Evolutionary conservation across 2,329 filamentous ascomycete species (phyloP).

Genomic region (Macroventuria anomochaeta): DNA sequence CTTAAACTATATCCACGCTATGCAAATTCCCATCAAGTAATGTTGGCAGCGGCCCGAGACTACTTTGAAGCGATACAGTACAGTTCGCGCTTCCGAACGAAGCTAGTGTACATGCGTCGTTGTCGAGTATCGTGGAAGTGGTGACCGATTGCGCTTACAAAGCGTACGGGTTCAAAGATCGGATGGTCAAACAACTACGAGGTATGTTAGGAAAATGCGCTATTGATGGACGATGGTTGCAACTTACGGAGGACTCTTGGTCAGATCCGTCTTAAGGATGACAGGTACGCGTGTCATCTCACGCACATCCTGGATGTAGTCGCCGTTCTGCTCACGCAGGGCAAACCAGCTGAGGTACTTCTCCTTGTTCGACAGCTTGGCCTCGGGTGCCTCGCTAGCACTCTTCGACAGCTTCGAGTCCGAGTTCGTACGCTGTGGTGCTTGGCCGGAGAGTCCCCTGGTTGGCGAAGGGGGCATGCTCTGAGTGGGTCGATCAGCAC

Average conservation of each 20-base stretch:
- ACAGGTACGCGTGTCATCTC: conserved; percentile 99
- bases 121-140: conserved; percentile 2
- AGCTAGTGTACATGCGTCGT: not conserved
- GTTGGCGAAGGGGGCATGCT: conserved; percentile 92
- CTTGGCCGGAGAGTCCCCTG: conserved; percentile 71
- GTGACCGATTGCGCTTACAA: conserved; percentile 43
- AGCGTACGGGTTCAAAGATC: conserved; percentile 81
- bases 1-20: conserved; percentile 39
- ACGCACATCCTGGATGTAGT: conserved; percentile 97
- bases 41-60: conserved; percentile 22
- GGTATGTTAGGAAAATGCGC: conserved; percentile 22
- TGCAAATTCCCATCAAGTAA: conserved; percentile 45
- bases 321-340: conserved; percentile 87
- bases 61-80: not conserved
- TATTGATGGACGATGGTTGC: not conserved
- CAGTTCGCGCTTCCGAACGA: conserved; percentile 2
- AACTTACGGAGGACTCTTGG: conserved; percentile 99
- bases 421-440: conserved; percentile 85
- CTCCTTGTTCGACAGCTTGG: conserved; percentile 88
- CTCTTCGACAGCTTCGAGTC: conserved; percentile 85
- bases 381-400: conserved; percentile 73
- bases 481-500: conserved; percentile 82
- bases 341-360: conserved; percentile 92
- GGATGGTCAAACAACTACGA: conserved; percentile 78
- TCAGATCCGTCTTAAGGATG: conserved; percentile 96